Conservation (phyloP, 257 asterid genomes). For the Misopates orontium region DNA sequence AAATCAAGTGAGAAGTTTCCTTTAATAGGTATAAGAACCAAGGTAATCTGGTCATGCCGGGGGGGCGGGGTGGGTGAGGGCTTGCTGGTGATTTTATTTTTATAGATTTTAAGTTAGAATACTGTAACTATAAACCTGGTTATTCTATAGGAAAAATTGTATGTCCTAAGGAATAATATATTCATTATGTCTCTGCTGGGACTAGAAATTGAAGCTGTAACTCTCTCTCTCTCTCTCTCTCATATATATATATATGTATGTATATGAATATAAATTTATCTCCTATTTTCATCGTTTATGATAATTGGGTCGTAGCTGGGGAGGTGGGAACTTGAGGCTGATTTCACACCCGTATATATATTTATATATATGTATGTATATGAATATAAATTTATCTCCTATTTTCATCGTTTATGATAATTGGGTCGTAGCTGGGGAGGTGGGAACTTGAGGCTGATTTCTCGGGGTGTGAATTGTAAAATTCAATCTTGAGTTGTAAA, state of each 20-base stretch:
- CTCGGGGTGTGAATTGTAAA: background rate
- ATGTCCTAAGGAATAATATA: slow-evolving; percentile 5
- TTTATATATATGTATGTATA: no score
- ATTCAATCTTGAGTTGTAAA: background rate
- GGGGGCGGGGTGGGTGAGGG: no score
- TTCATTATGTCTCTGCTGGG: background rate
- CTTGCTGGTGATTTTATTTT: slow-evolving; percentile 15
- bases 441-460: slow-evolving; percentile 6
- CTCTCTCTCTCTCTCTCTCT: no score
- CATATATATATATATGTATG: no score
- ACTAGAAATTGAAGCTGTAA: background rate
- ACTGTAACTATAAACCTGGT: background rate
- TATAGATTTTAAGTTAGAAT: slow-evolving; percentile 1
- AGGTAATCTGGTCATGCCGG: background rate
- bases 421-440: background rate
- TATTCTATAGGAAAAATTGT: background rate
- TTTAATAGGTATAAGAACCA: background rate
- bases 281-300: background rate
- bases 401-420: background rate
- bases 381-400: background rate
- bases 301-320: background rate
- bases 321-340: slow-evolving; percentile 1
- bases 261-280: no score
- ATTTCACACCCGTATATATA: no score
- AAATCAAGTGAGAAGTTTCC: no score